Evolutionary conservation across 495 filamentous ascomycete genomes (phyloP), one percentile per base, ranked within the genome.

Genomic region (Darksidea phi): DNA sequence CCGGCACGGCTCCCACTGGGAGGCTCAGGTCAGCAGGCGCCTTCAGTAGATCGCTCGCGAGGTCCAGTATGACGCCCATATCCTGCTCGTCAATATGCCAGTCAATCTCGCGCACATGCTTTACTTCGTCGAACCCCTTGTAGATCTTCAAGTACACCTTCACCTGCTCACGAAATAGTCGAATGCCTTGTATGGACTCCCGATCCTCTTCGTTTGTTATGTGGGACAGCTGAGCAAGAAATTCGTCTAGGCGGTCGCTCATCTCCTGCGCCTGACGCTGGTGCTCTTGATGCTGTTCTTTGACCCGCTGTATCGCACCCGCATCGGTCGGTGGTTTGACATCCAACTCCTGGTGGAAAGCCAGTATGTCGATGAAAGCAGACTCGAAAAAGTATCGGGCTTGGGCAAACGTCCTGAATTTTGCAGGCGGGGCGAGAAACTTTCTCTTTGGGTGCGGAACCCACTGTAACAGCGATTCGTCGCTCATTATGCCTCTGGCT

Each of bases 401-500:
- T 42, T 67, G 37, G 20, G 20, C 7, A 24, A 67, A 37, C 1
- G 57, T 54, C 5, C 48, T 24, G 36, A 67, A 63, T 4, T 25
- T 11, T 4, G 21, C 12, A 1, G 18, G 26, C 10, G 18, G 15
- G 2, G 47, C n/a, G 10, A 11, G 17, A 43, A 26, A 38, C 15
- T 48, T 34, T 1, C 24, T 28, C 26, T 23, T 56, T 15, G 64
- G 64, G 18, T 54, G n/a, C 21, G 59, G 59, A 34, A 59, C 64
- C 64, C 64, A 67, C 4, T 5, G n/a, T 12, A 3, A 24, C 15
- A 49, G 21, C n/a, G 25, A 25, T 1, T 54, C 55, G 37, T 63
- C 43, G 21, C 54, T 59, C 54, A 67, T 67, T 0, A 67, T 57
- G 12, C 41, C 59, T 15, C 64, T 61, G 2, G 54, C 59, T 10